Evolutionary conservation across 2,329 filamentous ascomycete genomes (phyloP), one percentile per base, ranked within the genome.

Genomic region (Chaetomium strumarium): DNA sequence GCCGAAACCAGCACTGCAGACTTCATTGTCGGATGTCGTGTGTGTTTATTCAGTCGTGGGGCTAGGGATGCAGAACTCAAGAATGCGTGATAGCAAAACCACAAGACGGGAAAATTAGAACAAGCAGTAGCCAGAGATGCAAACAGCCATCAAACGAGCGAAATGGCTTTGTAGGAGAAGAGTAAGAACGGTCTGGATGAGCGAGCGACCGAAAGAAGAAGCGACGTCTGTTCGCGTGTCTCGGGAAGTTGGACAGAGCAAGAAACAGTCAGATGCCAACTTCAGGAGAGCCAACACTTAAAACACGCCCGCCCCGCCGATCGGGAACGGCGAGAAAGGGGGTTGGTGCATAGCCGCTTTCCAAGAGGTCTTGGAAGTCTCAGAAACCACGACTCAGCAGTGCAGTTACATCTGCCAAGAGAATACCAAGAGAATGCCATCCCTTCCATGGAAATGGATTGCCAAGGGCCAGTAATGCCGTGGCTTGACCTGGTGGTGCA

Each of bases 71-170:
- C 41, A 31, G 24, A 19, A 24, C 6, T 24, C 40, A 20, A 37
- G 16, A 37, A 37, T 16, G 43, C 36, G 44, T 20, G 19, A 40
- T 5, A 17, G 9, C 11, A 20, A 14, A 41, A 38, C 17, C 14
- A 24, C 30, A 30, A 45, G 29, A 1, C 8, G 29, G 34, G 40
- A 40, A n/a, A 33, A 47, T 24, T 37, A 45, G 17, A 38, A 54
- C 42, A 49, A 49, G 46, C 30, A 55, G 53, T 49, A 36, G 8
- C 7, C 31, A 30, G 12, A 46, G 51, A 51, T 34, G 49, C 50
- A 60, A 60, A 58, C n/a, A 54, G 51, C 59, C 59, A 57, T 54
- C 47, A 56, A 61, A 61, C 59, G 59, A 61, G 59, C 45, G 59
- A 50, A 52, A 43, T 52, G 59, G 59, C 56, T 51, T 38, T 45